phyloP scores from a whole-genome alignment of 2,329 filamentous ascomycete species.

The Sporothrix euskadiensis region DNA sequence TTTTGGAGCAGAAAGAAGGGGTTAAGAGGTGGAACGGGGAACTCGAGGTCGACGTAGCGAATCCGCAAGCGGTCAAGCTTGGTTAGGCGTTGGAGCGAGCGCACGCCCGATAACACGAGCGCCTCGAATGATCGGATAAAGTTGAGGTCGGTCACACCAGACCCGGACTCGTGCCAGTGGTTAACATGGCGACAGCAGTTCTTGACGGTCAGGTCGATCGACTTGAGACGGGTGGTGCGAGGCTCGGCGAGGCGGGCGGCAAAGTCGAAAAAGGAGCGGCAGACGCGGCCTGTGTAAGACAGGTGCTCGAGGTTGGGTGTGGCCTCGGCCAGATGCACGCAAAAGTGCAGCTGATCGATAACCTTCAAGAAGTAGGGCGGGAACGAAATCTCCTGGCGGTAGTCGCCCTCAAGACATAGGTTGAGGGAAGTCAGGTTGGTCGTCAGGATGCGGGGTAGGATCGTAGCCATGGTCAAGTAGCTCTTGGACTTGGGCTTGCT shows the following conservation, averaged over 20 bases:
- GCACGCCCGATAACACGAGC: slow-evolving; percentile 64
- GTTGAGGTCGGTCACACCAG: slow-evolving; percentile 68
- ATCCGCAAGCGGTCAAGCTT: slow-evolving; percentile 67
- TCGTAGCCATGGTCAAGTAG: slow-evolving; percentile 67
- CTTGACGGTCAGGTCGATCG: slow-evolving; percentile 71
- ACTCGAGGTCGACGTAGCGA: slow-evolving; percentile 74
- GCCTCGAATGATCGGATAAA: slow-evolving; percentile 73
- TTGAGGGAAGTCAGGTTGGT: slow-evolving; percentile 62
- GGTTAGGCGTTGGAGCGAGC: slow-evolving; percentile 59
- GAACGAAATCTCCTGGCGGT: slow-evolving; percentile 62
- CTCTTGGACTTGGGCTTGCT: slow-evolving; percentile 74
- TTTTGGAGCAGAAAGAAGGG: slow-evolving; percentile 68
- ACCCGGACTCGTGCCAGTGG: slow-evolving; percentile 63
- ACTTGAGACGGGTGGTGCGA: slow-evolving; percentile 57
- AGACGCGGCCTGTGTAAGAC: slow-evolving; percentile 71
- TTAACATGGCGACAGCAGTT: slow-evolving; percentile 65
- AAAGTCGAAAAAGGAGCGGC: slow-evolving; percentile 65
- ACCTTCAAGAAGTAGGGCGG: slow-evolving; percentile 64
- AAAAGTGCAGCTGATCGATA: slow-evolving; percentile 62
- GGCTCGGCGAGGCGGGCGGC: slow-evolving; percentile 53
- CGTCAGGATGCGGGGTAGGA: slow-evolving; percentile 58
- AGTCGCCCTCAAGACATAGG: slow-evolving; percentile 71
- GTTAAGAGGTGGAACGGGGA: slow-evolving; percentile 68
- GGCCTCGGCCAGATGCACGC: slow-evolving; percentile 60
- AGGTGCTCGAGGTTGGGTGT: slow-evolving; percentile 66